These are phyloP conservation scores for Leishmania braziliensis DNA, from an alignment of 208 protist species.

Conservation along the genomic window DNA sequence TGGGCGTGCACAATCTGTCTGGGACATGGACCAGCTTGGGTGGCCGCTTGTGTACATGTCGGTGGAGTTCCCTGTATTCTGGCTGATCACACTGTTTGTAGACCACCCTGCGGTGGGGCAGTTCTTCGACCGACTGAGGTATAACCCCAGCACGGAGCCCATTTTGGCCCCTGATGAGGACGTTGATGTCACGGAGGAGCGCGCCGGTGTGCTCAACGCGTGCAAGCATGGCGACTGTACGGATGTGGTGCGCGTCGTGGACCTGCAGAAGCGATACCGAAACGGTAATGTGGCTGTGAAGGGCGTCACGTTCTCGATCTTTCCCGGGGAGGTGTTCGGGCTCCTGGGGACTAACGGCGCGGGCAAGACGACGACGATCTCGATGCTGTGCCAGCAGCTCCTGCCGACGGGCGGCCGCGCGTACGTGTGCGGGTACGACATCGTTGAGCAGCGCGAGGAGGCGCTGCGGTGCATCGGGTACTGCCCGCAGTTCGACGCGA, in stretches of 20 bases:
- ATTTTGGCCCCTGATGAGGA: conserved; percentile 27
- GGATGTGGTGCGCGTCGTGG: conserved; percentile 25
- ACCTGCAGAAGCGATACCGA: conserved; percentile 35
- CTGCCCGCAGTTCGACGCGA: conserved; percentile 96
- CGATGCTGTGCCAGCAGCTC: conserved; percentile 83
- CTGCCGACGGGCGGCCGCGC: conserved; percentile 67
- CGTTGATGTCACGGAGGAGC: conserved; percentile 48
- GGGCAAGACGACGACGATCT: conserved; percentile 89
- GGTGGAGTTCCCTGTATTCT: conserved; percentile 36
- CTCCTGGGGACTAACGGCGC: conserved; percentile 92
- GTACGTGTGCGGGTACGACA: conserved; percentile 59
- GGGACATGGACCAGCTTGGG: conserved; percentile 33
- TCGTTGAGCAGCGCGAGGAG: conserved; percentile 43
- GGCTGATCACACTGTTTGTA: conserved; percentile 21
- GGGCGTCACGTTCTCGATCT: conserved; percentile 67
- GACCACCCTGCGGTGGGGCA: conserved; percentile 32
- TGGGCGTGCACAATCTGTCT: conserved; percentile 16
- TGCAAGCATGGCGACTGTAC: neutral
- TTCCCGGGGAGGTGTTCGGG: conserved; percentile 80
- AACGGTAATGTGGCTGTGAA: conserved; percentile 55
- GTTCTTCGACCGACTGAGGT: conserved; percentile 13
- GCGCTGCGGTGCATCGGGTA: conserved; percentile 88
- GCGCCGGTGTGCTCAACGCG: conserved; percentile 27
- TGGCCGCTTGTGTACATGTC: conserved; percentile 46
- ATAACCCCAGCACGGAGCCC: conserved; percentile 26